phyloP scores from a whole-genome alignment of 192 early-diverging fungal genomes.

The Coemansia sp. region DNA sequence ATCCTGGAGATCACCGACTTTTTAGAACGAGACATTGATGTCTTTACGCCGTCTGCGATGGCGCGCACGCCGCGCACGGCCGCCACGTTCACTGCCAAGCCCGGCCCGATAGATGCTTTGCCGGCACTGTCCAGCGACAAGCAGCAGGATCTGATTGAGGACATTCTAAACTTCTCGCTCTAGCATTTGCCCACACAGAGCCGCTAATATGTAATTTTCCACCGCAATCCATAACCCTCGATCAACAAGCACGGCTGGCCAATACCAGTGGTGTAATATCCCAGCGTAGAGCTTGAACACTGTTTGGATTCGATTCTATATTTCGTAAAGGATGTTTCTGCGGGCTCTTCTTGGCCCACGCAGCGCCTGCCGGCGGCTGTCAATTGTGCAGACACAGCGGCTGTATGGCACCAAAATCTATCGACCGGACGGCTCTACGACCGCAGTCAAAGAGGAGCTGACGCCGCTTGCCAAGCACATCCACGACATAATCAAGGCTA shows the following conservation, averaged over 20 bases:
- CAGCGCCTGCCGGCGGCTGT: not conserved
- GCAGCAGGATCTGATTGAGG: conserved; percentile 29
- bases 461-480: conserved; percentile 58
- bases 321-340: not conserved
- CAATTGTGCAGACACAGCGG: not conserved
- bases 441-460: conserved; percentile 49
- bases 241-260: too few species aligned
- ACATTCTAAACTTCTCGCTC: conserved; percentile 22
- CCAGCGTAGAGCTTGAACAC: too few species aligned
- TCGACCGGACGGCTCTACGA: conserved; percentile 6
- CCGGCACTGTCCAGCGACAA: not conserved
- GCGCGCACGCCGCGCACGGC: conserved; percentile 6
- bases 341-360: not conserved
- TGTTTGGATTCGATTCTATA: too few species aligned
- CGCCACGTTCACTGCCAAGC: not conserved
- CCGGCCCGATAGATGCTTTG: not conserved
- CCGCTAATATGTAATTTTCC: too few species aligned
- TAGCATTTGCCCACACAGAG: not conserved
- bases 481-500: conserved; percentile 51
- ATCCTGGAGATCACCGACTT: conserved; percentile 40
- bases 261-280: too few species aligned
- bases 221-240: too few species aligned
- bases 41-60: conserved; percentile 22
- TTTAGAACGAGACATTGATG: conserved; percentile 38
- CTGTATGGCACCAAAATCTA: conserved; percentile 3